phyloP scores from a whole-genome alignment of 768 basidiomycete species.

The Hydnomerulius pinastri region DNA sequence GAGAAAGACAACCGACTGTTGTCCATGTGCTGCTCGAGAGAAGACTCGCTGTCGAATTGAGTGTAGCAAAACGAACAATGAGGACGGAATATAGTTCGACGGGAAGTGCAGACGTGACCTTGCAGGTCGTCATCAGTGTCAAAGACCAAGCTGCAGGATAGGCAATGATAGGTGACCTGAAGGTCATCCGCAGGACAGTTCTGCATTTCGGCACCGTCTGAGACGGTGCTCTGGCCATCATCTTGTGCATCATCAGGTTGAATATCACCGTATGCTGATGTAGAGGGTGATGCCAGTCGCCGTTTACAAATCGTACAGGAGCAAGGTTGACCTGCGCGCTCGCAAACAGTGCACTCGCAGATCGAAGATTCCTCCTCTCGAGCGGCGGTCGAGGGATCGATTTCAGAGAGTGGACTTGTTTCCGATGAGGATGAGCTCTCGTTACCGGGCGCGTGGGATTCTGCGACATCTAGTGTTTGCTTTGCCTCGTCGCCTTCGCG shows the following conservation, averaged over 20 bases:
- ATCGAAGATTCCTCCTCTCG: too few species aligned
- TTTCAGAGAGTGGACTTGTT: too few species aligned
- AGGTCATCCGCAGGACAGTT: background rate
- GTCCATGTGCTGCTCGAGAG: constrained; percentile 21
- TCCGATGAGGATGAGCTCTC: too few species aligned
- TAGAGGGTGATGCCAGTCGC: background rate
- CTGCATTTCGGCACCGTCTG: background rate
- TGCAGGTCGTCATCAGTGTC: constrained; percentile 9
- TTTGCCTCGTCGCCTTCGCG: too few species aligned
- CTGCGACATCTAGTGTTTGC: too few species aligned
- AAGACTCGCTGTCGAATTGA: constrained; percentile 19
- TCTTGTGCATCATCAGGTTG: background rate
- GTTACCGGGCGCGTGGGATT: too few species aligned
- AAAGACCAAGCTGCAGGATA: constrained; percentile 16
- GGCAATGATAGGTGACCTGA: constrained; percentile 9
- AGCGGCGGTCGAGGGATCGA: too few species aligned
- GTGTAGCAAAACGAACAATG: constrained; percentile 25
- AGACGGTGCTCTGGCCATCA: background rate
- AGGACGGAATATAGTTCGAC: constrained; percentile 5
- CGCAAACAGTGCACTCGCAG: too few species aligned
- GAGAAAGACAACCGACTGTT: constrained; percentile 8
- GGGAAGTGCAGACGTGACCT: constrained; percentile 18
- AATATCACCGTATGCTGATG: background rate
- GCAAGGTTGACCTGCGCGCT: too few species aligned
- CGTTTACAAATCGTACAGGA: too few species aligned